Conservation (phyloP, 2,329 filamentous ascomycete genomes). For the Fusarium musae region DNA sequence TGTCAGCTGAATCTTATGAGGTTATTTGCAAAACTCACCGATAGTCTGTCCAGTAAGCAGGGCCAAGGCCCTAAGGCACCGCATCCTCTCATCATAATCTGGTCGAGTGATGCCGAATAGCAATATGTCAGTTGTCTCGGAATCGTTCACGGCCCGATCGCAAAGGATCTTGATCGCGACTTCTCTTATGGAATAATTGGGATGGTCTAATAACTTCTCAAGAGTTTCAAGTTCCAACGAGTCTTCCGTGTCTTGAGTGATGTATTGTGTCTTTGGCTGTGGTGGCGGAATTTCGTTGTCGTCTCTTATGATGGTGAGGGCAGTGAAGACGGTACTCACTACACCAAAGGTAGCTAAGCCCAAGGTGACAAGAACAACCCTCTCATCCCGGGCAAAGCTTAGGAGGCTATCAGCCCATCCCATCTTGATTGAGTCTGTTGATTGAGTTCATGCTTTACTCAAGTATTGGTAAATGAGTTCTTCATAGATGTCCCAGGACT, state of each 20-base stretch:
- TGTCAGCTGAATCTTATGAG: conserved; percentile 24
- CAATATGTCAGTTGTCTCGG: conserved; percentile 59
- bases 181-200: conserved; percentile 78
- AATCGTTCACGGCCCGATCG: conserved; percentile 69
- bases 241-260: conserved; percentile 80
- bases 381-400: conserved; percentile 59
- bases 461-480: neutral
- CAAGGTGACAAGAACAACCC: conserved; percentile 63
- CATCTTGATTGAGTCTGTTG: conserved; percentile 51
- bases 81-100: conserved; percentile 69
- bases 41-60: conserved; percentile 60
- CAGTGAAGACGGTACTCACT: conserved; percentile 65
- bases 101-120: conserved; percentile 68
- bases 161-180: conserved; percentile 70
- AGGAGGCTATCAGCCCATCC: conserved; percentile 48
- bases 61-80: conserved; percentile 65
- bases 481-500: conserved; percentile 6
- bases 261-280: conserved; percentile 76
- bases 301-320: conserved; percentile 69
- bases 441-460: conserved; percentile 23
- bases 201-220: conserved; percentile 73
- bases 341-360: conserved; percentile 69
- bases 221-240: conserved; percentile 74
- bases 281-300: conserved; percentile 73
- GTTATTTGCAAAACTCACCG: conserved; percentile 32